phyloP scores from a whole-genome alignment of 257 asterid species.

The Solanum medicagineum region DNA sequence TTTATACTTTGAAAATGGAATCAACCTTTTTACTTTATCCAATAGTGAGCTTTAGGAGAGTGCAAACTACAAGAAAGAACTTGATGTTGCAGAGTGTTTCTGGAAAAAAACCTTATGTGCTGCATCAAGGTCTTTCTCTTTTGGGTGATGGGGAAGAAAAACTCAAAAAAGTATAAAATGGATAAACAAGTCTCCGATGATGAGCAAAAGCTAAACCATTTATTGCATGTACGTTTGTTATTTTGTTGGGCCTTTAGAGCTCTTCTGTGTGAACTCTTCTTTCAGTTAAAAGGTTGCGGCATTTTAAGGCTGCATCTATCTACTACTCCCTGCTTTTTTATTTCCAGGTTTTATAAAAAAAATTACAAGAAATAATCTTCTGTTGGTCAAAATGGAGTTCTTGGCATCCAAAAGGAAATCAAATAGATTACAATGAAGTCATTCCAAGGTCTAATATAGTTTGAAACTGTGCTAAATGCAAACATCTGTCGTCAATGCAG shows the following conservation, averaged over 20 bases:
- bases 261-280: neutral
- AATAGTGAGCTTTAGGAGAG: neutral
- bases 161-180: neutral
- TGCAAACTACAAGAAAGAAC: neutral
- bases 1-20: neutral
- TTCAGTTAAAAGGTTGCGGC: neutral
- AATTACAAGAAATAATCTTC: neutral
- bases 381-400: neutral
- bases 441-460: neutral
- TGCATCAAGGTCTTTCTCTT: neutral
- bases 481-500: conserved; percentile 28
- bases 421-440: neutral
- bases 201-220: neutral
- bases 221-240: neutral
- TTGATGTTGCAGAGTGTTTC: neutral
- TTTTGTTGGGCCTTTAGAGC: neutral
- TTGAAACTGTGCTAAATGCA: neutral
- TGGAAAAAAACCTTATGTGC: neutral
- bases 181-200: neutral
- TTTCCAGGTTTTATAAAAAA: neutral
- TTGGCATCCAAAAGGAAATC: neutral
- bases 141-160: neutral
- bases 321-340: neutral
- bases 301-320: neutral
- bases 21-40: neutral